phyloP scores from a whole-genome alignment of 768 basidiomycete species.

The Amanita exitialis region DNA sequence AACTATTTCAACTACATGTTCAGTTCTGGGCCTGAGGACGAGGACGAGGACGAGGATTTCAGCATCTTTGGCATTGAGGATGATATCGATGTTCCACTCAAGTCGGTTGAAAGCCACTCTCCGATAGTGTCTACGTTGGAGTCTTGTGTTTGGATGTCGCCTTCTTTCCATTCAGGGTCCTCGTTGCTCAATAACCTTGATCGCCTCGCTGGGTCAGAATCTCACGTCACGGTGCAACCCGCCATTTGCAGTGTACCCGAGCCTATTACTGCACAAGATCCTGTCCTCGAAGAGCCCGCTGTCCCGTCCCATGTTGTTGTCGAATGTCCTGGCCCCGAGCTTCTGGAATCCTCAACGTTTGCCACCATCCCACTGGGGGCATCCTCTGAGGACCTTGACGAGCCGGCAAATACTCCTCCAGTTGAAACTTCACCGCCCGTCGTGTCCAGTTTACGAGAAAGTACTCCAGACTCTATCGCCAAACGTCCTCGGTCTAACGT shows the following conservation, averaged over 20 bases:
- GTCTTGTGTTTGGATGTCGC: neutral
- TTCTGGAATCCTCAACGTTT: neutral
- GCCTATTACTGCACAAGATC: neutral
- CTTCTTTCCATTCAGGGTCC: conserved; percentile 1
- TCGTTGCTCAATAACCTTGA: neutral
- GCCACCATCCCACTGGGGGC: neutral
- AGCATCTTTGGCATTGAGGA: neutral
- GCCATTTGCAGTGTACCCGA: neutral
- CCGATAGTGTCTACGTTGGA: neutral
- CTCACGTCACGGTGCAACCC: neutral
- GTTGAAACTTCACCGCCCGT: neutral
- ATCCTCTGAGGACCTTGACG: neutral
- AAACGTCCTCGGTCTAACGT: neutral
- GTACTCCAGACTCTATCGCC: neutral
- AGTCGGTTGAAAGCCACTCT: neutral
- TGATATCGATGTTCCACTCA: neutral
- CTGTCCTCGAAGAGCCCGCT: neutral
- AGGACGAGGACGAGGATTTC: neutral
- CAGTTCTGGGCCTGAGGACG: neutral
- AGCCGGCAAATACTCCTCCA: neutral
- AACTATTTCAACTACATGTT: neutral
- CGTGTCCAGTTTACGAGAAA: neutral
- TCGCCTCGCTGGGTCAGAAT: neutral
- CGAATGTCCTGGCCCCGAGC: neutral
- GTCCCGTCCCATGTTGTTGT: neutral